These are phyloP conservation scores for Nitzschia sp. DNA, from an alignment of 108 stramenopile genomes.

Conservation along the genomic window DNA sequence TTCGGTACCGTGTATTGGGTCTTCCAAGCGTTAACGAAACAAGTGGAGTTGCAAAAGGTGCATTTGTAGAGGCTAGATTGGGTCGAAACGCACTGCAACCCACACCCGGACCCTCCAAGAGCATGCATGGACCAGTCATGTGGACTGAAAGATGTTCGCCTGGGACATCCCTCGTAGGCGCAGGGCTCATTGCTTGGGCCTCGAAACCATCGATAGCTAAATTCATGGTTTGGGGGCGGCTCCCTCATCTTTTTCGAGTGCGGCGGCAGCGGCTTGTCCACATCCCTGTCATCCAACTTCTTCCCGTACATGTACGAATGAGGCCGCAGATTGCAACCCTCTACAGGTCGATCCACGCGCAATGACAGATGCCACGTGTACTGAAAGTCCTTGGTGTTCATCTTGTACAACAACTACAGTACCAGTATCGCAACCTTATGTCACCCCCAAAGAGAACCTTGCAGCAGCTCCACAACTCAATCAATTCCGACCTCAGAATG, in stretches of 20 bases:
- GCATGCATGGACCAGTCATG: slow-evolving; percentile 90
- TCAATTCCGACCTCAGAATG: no score
- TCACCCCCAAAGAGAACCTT: no score
- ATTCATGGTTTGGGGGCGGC: slow-evolving; percentile 83
- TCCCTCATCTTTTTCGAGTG: slow-evolving; percentile 82
- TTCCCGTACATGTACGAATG: slow-evolving; percentile 94
- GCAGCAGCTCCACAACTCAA: no score
- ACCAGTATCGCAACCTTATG: no score
- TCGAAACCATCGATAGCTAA: slow-evolving; percentile 85
- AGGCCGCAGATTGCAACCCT: slow-evolving; percentile 83
- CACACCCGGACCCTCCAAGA: slow-evolving; percentile 75
- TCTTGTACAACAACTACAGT: no score
- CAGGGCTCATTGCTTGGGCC: slow-evolving; percentile 75
- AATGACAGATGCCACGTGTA: slow-evolving; percentile 90
- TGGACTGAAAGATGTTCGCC: slow-evolving; percentile 84
- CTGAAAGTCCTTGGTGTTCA: slow-evolving; percentile 51
- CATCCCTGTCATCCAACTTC: slow-evolving; percentile 83
- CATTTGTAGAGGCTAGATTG: slow-evolving; percentile 79
- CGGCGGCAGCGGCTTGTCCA: slow-evolving; percentile 50
- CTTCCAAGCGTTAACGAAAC: slow-evolving; percentile 89
- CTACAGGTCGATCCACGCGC: slow-evolving; percentile 87
- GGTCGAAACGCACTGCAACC: slow-evolving; percentile 79
- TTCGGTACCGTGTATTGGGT: slow-evolving; percentile 82
- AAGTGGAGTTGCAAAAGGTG: slow-evolving; percentile 87
- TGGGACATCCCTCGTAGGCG: slow-evolving; percentile 81